These are phyloP conservation scores for Glycine soja DNA, from an alignment of 306 rosid species.

Conservation along the genomic window DNA sequence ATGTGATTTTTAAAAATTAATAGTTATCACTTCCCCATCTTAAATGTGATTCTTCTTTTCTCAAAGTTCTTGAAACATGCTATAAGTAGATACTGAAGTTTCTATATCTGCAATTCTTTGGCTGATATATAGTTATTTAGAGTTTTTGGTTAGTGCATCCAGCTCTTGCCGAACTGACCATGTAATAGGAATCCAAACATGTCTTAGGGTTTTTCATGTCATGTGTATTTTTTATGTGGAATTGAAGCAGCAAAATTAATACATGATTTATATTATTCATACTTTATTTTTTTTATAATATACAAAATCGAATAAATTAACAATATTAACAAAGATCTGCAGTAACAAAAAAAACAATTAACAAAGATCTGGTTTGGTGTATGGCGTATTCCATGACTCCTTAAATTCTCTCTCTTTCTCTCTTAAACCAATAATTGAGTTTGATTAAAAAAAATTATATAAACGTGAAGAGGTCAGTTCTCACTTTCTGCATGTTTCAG, in stretches of 20 bases:
- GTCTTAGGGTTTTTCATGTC: conserved; percentile 34
- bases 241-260: background rate
- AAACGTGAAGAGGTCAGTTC: conserved; percentile 3
- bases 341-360: background rate
- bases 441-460: background rate
- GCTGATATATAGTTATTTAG: conserved; percentile 2
- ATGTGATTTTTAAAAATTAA: too few species aligned
- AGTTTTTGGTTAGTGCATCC: background rate
- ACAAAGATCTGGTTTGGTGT: background rate
- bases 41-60: too few species aligned
- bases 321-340: background rate
- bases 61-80: background rate
- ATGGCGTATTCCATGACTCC: background rate
- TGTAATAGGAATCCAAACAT: background rate
- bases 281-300: background rate
- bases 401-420: background rate
- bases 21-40: too few species aligned
- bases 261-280: background rate
- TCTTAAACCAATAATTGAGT: background rate
- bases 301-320: background rate
- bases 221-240: background rate
- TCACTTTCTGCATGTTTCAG: conserved; percentile 21
- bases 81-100: background rate
- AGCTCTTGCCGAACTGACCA: conserved; percentile 3
- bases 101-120: background rate